A percentile compares a stretch with the other conserved stretches of the same genome.
These are phyloP conservation scores for Tubosaeta brunneosetosa DNA, from an alignment of 768 basidiomycete genomes.

Conservation along the genomic window DNA sequence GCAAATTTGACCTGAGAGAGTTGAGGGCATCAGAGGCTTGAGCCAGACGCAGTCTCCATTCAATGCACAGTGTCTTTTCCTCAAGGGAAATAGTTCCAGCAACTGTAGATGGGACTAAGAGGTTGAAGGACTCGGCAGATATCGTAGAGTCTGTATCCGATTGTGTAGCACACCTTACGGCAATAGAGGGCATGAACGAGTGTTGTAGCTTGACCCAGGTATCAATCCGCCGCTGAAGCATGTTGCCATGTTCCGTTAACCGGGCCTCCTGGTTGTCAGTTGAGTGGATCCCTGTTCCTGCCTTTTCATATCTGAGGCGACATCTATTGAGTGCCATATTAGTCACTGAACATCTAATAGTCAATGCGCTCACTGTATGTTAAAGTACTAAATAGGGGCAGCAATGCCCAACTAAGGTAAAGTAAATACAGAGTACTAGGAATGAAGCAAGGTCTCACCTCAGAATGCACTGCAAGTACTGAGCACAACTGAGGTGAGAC, in stretches of 20 bases:
- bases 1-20: slow-evolving; percentile 7
- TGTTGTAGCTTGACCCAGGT: neutral
- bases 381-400: too few species aligned
- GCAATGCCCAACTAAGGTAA: too few species aligned
- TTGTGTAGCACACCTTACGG: neutral
- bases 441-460: too few species aligned
- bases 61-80: neutral
- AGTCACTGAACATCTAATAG: too few species aligned
- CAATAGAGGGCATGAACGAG: neutral
- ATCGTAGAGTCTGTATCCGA: too few species aligned
- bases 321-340: neutral
- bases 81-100: too few species aligned
- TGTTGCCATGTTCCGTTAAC: neutral
- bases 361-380: too few species aligned
- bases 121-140: too few species aligned
- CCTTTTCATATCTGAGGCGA: neutral
- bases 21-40: neutral
- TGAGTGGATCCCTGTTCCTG: neutral
- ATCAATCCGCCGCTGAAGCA: neutral
- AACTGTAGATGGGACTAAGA: too few species aligned
- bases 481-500: too few species aligned
- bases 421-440: too few species aligned
- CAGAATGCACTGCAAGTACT: too few species aligned
- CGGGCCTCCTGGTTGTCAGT: neutral
- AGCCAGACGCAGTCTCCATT: slow-evolving; percentile 4